Evolutionary conservation across 202 grass and related monocot species (phyloP), one percentile per base, ranked within the genome.

Genomic region (Musa balbisiana): DNA sequence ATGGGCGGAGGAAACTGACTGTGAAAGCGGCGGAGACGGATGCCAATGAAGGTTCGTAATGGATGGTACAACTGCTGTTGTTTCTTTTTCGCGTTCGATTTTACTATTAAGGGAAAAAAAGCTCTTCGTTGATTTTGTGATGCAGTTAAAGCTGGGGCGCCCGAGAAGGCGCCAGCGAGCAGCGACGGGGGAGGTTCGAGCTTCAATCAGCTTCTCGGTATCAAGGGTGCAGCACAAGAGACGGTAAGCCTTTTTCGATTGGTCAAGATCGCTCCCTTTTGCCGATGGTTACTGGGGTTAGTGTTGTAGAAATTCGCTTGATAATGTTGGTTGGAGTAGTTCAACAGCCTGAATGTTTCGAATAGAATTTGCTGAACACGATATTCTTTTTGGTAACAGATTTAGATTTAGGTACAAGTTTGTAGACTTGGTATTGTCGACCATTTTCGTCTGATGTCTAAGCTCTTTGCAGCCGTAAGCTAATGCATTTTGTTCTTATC

Each of bases 171-270:
- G 52, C 86, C 93, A 9, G 81, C 87, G 5, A 70, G 33, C 19
- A 11, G 67, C 17, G 67, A 53, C 26, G 53, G 15, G 2, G 74
- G 63, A 55, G 94, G 94, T 3, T 98, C 94, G 19, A 94, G 91
- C 77, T 89, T 98, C 78, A 98, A 98, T 86, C 94, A 98, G 83
- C 77, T 98, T 65, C 94, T 98, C 10, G 94, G 94, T 25, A 98
- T 98, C 73, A 98, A 98, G 83, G 94, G 91, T 4, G 94, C 94
- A 11, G 86, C 88, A 67, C 87, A 84, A 77, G 94, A 98, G 70
- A 88, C 64, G 26, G 89, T 94, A 78, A 88, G 87, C 53, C 23
- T 8, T 58, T 20, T 27, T 73, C 22, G 13, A n/a, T 22, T 4
- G 21, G 10, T 68, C 27, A 16, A 51, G 29, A 27, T 24, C 20